A percentile compares a stretch with the other conserved stretches of the same genome.
Conservation (phyloP, 768 basidiomycete genomes). For the Auriscalpium microsporum region DNA sequence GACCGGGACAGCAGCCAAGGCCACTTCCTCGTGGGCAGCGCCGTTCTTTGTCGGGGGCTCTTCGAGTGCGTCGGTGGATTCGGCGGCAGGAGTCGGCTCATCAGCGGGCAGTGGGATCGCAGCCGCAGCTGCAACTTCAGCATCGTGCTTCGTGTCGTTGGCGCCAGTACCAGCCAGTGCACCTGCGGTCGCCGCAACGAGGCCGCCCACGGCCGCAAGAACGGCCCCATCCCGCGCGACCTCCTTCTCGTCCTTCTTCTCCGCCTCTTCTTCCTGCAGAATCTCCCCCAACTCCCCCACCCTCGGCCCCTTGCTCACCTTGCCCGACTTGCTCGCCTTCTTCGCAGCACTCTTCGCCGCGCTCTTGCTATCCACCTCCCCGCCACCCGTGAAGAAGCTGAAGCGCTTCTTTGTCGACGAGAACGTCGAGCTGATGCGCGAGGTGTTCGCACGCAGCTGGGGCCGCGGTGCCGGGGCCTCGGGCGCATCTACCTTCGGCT, state of each 20-base stretch:
- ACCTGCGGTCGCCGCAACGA: constrained; percentile 6
- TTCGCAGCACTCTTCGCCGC: constrained; percentile 23
- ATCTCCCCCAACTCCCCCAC: constrained; percentile 70
- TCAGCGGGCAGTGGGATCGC: constrained; percentile 7
- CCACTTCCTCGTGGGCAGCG: not conserved
- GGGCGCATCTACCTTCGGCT: not conserved
- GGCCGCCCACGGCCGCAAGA: constrained; percentile 8
- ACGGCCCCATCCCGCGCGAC: constrained; percentile 9
- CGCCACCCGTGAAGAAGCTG: constrained; percentile 41
- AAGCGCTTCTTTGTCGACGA: constrained; percentile 52
- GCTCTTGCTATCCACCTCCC: constrained; percentile 19
- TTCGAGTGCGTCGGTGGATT: not conserved
- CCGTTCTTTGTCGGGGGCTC: constrained; percentile 1
- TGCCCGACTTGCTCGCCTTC: constrained; percentile 20
- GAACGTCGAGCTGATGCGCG: constrained; percentile 32
- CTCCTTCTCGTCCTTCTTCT: constrained; percentile 19
- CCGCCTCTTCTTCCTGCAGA: constrained; percentile 43
- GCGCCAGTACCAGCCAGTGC: constrained; percentile 11
- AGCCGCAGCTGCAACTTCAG: not conserved
- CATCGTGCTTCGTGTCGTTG: constrained; percentile 13
- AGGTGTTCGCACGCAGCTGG: constrained; percentile 20
- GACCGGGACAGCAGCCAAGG: not conserved
- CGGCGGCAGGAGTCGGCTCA: not conserved
- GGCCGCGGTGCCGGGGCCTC: constrained; percentile 22
- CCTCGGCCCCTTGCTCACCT: constrained; percentile 23